Base-by-base conservation (phyloP, 176 grass and related monocot species). In the Lolium multiflorum region DNA sequence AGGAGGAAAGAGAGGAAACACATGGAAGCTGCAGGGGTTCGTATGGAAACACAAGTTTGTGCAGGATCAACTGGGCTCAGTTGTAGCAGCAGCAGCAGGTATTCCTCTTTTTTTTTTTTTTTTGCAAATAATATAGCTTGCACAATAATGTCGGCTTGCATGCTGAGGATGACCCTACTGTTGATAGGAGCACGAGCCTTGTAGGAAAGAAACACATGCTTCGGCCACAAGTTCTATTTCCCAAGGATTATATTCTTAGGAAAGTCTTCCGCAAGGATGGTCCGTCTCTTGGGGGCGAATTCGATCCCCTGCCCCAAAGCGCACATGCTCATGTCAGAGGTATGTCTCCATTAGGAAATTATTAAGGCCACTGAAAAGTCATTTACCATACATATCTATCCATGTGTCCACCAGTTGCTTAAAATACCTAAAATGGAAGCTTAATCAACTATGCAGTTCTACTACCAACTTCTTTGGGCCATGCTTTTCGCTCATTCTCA, bases 241-340 rank as follows among this genome's bases (percentile, higher is more conserved):
- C 89, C 4, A 99, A 96, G 84, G 92, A 99, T 71, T 94, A 90
- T 88, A 74, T 99, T 77, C 81, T 99, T 41, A 90, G 80, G 71
- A 99, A 91, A 84, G 81, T 99, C 39, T 94, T 96, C 84, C 90
- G 97, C 65, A 97, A 94, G 88, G 94, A 97, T 86, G 97, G 97
- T 79, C 97, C 92, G 39, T 18, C 87, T 67, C 94, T 99, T 85
- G 94, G 97, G 51, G 44, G 18, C 15, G 85, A 99, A 82, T 96
- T 97, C 6, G 90, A 97, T 79, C 47, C 60, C 10, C 83, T 85
- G 39, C 84, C 96, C 6, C 52, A 61, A 80, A 89, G 65, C 26
- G 78, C 80, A 6, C 22, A 64, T 78, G 80, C 28, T 35, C 70
- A 56, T 86, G 72, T 7, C 75, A 91, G 77, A 96, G 94, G 92